Conservation (phyloP, 257 asterid genomes). For the Plectranthus barbatus region DNA sequence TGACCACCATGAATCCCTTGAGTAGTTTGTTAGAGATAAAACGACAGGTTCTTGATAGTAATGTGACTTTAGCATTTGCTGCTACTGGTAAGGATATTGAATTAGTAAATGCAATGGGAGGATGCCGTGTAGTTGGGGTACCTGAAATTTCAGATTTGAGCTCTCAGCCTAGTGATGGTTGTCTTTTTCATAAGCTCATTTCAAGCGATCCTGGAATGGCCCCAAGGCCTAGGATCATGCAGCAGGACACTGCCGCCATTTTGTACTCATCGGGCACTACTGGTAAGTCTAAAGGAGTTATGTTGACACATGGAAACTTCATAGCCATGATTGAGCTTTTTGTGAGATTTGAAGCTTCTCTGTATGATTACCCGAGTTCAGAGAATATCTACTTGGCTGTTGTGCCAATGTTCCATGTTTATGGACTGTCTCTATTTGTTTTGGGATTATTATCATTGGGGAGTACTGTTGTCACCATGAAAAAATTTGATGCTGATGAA, state of each 20-base stretch:
- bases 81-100: slow-evolving; percentile 27
- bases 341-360: slow-evolving; percentile 61
- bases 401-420: slow-evolving; percentile 73
- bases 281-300: slow-evolving; percentile 57
- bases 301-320: slow-evolving; percentile 61
- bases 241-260: slow-evolving; percentile 61
- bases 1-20: slow-evolving; percentile 56
- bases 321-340: slow-evolving; percentile 56
- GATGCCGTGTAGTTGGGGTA: slow-evolving; percentile 43
- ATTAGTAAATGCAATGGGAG: slow-evolving; percentile 25
- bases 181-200: slow-evolving; percentile 36
- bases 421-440: slow-evolving; percentile 60
- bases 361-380: slow-evolving; percentile 31
- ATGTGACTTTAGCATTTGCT: slow-evolving; percentile 41
- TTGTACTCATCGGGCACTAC: slow-evolving; percentile 79
- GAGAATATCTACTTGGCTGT: slow-evolving; percentile 52
- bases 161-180: slow-evolving; percentile 10
- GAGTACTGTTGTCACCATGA: slow-evolving; percentile 49
- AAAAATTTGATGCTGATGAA: slow-evolving; percentile 49
- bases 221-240: slow-evolving; percentile 45
- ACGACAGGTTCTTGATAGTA: slow-evolving; percentile 44
- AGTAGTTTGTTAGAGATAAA: slow-evolving; percentile 54
- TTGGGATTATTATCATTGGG: slow-evolving; percentile 74
- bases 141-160: slow-evolving; percentile 29
- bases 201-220: slow-evolving; percentile 47